Base-by-base conservation (phyloP, 78 protist species). In the Emiliania huxleyi region DNA sequence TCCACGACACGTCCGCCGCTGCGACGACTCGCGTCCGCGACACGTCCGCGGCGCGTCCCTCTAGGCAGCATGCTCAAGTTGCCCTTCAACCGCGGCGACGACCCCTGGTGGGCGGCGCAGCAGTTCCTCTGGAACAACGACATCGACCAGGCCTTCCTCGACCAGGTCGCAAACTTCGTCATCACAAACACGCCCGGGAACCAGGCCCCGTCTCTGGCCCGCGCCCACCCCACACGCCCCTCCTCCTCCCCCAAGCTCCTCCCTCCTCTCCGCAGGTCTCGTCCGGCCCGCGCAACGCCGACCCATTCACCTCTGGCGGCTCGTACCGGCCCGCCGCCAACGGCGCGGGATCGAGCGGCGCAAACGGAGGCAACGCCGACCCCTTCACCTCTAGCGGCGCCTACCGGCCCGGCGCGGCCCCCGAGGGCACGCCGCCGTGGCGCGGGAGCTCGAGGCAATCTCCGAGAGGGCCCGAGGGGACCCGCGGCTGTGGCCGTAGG, bases 101-200 rank as follows among this genome's bases (percentile, higher is more conserved):
- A 96, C 43, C 97, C 97, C 1, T 96, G 81, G 25, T 22, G 45
- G 69, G 96, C 94, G 1, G 97, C 97, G 42, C 96, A 95, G 69
- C 91, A 91, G 26, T 96, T 90, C 19, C 1, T 95, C 4, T 71
- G 56, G n/a, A 45, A 56, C 42, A 85, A 96, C 26, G 95, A 94
- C 26, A 49, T 96, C 37, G 81, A 71, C 21, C 81, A 71, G 46
- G 85, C 46, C 49, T 40, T 77, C 48, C 85, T 77, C 46, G 85
- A 77, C 85, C 48, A 37, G 33, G 83, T 77, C 35, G 85, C 85
- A 18, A 8, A 77, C 35, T 19, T 18, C 46, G 40, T 77, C 23
- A 40, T 77, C 25, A 15, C 42, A 33, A 77, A 77, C 46, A 40
- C 85, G 44, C 85, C 85, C 1, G 85, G 46, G 21, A 40, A 77